Percentiles rank a stretch among this genome's conserved stretches.
These are phyloP conservation scores for Boletus rufocinnamomeus DNA, from an alignment of 768 basidiomycete genomes.

Conservation along the genomic window DNA sequence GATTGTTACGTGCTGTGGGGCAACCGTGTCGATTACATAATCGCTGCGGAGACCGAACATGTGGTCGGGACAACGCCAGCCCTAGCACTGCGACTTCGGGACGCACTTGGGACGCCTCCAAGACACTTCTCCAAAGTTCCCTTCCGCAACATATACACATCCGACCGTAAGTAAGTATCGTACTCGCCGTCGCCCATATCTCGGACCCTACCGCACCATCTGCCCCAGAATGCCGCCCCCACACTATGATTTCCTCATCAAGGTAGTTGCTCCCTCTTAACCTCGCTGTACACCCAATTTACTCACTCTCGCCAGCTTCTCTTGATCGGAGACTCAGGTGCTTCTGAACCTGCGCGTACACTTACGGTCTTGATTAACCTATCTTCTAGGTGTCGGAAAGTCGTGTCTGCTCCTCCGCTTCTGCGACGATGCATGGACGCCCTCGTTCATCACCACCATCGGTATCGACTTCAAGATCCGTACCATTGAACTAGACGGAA, in stretches of 20 bases:
- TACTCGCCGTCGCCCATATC: neutral
- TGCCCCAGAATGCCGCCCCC: constrained; percentile 70
- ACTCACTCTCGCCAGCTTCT: constrained; percentile 59
- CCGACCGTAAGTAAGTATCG: neutral
- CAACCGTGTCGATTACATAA: constrained; percentile 15
- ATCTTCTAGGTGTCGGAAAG: constrained; percentile 81
- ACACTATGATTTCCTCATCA: constrained; percentile 98
- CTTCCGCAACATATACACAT: neutral
- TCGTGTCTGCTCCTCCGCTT: constrained; percentile 94
- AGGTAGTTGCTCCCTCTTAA: constrained; percentile 45
- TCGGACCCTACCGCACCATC: neutral
- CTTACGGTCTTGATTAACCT: constrained; percentile 13
- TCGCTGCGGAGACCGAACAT: constrained; percentile 22
- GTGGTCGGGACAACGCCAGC: neutral
- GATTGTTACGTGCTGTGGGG: neutral
- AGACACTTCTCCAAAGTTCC: neutral
- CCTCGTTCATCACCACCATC: constrained; percentile 98
- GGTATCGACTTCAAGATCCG: constrained; percentile 99
- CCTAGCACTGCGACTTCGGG: constrained; percentile 1
- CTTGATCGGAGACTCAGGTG: constrained; percentile 95
- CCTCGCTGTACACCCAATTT: constrained; percentile 2
- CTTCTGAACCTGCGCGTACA: neutral
- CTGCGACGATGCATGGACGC: constrained; percentile 99
- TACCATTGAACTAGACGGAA: constrained; percentile 97
- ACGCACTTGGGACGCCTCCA: neutral